phyloP scores from a whole-genome alignment of 345 rosid genomes.

The Citrus sp. region DNA sequence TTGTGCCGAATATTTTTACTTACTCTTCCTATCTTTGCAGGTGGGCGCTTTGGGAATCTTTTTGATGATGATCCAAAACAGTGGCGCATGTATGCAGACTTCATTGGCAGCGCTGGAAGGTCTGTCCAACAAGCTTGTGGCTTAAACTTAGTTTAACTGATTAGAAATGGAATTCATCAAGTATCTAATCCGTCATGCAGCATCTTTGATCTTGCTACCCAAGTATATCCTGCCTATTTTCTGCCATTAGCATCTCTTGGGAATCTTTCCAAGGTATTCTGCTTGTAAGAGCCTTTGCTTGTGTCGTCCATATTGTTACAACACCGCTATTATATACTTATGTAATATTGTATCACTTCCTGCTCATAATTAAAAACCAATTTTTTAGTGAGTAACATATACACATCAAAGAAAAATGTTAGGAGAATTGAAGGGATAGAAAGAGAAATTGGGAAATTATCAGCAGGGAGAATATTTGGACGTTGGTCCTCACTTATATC shows the following conservation, averaged over 20 bases:
- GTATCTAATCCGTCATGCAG: slow-evolving; percentile 42
- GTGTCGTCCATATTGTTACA: not conserved
- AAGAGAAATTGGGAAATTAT: not conserved
- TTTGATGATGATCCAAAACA: slow-evolving; percentile 98
- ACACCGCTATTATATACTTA: not conserved
- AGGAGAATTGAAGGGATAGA: not conserved
- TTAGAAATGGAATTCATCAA: not conserved
- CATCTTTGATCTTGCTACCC: slow-evolving; percentile 90
- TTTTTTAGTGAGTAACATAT: not conserved
- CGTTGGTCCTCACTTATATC: not conserved
- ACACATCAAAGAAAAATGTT: no score
- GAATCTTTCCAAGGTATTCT: slow-evolving; percentile 88
- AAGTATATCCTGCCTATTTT: slow-evolving; percentile 85
- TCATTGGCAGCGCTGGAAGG: slow-evolving; percentile 99
- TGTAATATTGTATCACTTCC: not conserved
- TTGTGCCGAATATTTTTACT: slow-evolving; percentile 9
- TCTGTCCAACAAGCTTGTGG: slow-evolving; percentile 20
- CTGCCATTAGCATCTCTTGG: slow-evolving; percentile 89
- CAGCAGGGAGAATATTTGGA: not conserved
- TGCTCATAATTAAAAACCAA: not conserved
- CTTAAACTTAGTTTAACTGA: slow-evolving; percentile 13
- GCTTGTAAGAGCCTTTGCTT: not conserved
- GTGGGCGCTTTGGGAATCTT: slow-evolving; percentile 89
- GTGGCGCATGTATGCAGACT: slow-evolving; percentile 99
- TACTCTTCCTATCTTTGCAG: slow-evolving; percentile 38